phyloP scores from a whole-genome alignment of 1,284 basidiomycete species.

The Ceratobasidium sp. region DNA sequence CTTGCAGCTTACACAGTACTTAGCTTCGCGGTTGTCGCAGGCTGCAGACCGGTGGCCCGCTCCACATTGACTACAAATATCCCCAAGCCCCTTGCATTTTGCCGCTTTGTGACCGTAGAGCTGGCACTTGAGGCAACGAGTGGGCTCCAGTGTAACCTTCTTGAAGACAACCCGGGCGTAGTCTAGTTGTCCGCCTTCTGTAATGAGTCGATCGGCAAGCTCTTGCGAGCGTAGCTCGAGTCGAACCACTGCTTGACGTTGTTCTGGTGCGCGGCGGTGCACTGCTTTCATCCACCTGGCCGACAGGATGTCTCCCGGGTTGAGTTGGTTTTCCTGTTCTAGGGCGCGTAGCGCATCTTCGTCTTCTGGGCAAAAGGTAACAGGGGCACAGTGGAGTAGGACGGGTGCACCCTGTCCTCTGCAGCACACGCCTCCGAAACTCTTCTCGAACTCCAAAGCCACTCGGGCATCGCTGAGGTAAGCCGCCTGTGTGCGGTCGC shows the following conservation, averaged over 20 bases:
- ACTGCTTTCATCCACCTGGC: conserved; percentile 4
- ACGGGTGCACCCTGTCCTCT: neutral
- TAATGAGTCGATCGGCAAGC: neutral
- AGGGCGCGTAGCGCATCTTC: neutral
- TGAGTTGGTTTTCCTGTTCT: neutral
- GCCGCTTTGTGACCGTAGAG: too few relatives aligned
- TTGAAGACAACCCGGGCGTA: neutral
- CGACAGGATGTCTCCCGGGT: neutral
- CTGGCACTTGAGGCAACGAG: neutral
- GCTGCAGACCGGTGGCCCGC: too few relatives aligned
- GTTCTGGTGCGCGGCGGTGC: neutral
- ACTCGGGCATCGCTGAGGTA: conserved; percentile 2
- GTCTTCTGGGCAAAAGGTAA: neutral
- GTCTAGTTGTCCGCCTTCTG: neutral
- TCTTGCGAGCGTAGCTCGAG: neutral
- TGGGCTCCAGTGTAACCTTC: neutral
- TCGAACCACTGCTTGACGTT: neutral
- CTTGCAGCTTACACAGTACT: too few relatives aligned
- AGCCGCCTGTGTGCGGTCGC: neutral
- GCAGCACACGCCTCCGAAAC: neutral
- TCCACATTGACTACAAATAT: too few relatives aligned
- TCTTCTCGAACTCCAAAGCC: neutral
- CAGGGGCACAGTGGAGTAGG: neutral
- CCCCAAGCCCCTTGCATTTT: too few relatives aligned
- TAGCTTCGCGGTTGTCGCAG: too few relatives aligned